phyloP scores from a whole-genome alignment of 148 eudicot species.

The Heliamphora exappendiculata region DNA sequence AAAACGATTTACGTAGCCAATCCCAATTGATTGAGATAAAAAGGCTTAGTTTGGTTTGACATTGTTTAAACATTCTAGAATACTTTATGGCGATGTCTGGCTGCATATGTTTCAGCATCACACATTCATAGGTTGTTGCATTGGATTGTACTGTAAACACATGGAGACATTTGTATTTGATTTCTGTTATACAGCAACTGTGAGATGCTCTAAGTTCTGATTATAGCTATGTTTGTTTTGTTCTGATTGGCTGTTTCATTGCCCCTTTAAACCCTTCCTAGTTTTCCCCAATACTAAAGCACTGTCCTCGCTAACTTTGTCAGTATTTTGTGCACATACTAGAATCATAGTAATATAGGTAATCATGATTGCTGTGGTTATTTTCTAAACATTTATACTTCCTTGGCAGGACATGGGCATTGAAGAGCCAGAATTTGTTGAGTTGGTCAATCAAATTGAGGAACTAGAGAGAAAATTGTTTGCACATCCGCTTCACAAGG shows the following conservation, averaged over 20 bases:
- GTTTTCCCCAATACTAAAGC: background rate
- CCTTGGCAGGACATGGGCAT: slow-evolving; percentile 85
- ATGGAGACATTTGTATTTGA: background rate
- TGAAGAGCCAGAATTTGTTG: slow-evolving; percentile 78
- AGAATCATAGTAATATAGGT: too few species aligned
- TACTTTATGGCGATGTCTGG: background rate
- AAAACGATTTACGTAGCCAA: too few species aligned
- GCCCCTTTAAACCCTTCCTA: background rate
- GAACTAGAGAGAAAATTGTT: slow-evolving; percentile 67
- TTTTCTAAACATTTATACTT: background rate
- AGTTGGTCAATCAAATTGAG: slow-evolving; percentile 75
- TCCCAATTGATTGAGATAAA: too few species aligned
- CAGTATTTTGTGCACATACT: background rate
- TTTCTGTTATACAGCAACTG: background rate
- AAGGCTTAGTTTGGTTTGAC: too few species aligned
- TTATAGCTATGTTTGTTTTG: background rate
- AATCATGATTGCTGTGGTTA: background rate
- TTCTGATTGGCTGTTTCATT: background rate
- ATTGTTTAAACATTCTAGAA: background rate
- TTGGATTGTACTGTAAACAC: background rate
- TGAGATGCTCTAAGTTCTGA: background rate
- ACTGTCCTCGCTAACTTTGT: background rate
- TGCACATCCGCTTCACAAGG: slow-evolving; percentile 86
- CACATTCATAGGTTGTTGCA: too few species aligned
- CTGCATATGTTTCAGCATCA: background rate